Evolutionary conservation across 768 basidiomycete species (phyloP).

Genomic region (Suillus ampliporus): DNA sequence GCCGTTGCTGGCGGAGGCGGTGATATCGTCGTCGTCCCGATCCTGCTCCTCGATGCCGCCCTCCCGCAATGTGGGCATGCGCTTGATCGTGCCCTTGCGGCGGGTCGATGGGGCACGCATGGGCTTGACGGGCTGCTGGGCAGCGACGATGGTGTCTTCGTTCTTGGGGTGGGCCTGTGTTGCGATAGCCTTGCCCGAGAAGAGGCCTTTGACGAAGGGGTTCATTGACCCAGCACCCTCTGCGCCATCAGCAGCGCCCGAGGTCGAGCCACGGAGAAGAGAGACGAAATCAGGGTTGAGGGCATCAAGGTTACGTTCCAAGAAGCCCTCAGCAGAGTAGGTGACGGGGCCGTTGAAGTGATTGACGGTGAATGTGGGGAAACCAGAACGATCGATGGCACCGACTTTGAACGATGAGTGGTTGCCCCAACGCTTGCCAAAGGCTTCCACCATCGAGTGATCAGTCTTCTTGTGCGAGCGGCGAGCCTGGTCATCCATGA

Average conservation of each 20-base stretch:
- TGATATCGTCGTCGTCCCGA: constrained; percentile 43
- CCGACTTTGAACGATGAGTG: constrained; percentile 92
- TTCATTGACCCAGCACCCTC: constrained; percentile 85
- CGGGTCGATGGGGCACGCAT: constrained; percentile 92
- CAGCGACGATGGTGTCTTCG: constrained; percentile 94
- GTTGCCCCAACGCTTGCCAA: constrained; percentile 92
- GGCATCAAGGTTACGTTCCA: constrained; percentile 87
- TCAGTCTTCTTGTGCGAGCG: constrained; percentile 90
- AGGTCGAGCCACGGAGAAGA: constrained; percentile 70
- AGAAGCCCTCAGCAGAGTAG: constrained; percentile 89
- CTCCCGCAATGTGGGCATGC: constrained; percentile 46
- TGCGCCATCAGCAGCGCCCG: constrained; percentile 45
- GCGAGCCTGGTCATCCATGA: constrained; percentile 96
- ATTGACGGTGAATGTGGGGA: constrained; percentile 86
- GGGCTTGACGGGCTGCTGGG: constrained; percentile 92
- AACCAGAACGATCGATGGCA: constrained; percentile 73
- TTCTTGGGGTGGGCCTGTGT: constrained; percentile 91
- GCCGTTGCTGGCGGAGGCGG: constrained; percentile 36
- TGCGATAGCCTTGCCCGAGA: constrained; percentile 87
- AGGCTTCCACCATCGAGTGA: constrained; percentile 92
- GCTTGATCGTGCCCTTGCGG: constrained; percentile 75
- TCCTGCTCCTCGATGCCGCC: constrained; percentile 46
- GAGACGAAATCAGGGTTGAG: constrained; percentile 94
- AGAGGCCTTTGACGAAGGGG: constrained; percentile 90
- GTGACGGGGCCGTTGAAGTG: constrained; percentile 93